These are phyloP conservation scores for Talaromyces atroroseus DNA, from an alignment of 2,329 filamentous ascomycete genomes.

Conservation along the genomic window DNA sequence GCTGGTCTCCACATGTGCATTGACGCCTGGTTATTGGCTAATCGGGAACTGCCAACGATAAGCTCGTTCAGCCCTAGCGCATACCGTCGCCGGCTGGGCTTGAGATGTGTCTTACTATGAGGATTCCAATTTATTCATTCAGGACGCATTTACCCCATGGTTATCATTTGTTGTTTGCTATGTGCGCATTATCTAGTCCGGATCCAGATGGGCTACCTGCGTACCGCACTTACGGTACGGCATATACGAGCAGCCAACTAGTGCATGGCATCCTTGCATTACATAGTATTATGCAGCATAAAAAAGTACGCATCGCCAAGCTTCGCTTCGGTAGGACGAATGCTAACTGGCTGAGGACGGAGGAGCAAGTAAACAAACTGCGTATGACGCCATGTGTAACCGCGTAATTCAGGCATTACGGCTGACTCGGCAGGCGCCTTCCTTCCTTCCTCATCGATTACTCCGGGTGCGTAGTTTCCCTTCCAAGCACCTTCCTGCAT, in stretches of 20 bases:
- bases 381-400: conserved; percentile 2
- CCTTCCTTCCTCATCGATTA: neutral
- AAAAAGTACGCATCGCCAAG: neutral
- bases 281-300: neutral
- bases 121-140: no score
- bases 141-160: neutral
- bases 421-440: neutral
- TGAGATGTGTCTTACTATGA: no score
- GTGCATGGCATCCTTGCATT: conserved; percentile 4
- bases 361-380: no score
- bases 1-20: neutral
- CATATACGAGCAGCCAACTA: neutral
- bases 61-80: conserved; percentile 2
- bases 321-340: neutral
- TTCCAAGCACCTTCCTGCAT: neutral
- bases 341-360: no score
- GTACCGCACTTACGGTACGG: no score
- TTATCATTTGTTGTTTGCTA: neutral
- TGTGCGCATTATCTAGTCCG: no score
- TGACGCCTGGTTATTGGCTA: neutral
- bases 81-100: neutral
- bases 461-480: neutral
- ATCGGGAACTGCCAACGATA: neutral
- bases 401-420: neutral
- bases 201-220: neutral